Evolutionary conservation across 164 flowering plant genomes (phyloP).

Genomic region (Litsea cubeba): DNA sequence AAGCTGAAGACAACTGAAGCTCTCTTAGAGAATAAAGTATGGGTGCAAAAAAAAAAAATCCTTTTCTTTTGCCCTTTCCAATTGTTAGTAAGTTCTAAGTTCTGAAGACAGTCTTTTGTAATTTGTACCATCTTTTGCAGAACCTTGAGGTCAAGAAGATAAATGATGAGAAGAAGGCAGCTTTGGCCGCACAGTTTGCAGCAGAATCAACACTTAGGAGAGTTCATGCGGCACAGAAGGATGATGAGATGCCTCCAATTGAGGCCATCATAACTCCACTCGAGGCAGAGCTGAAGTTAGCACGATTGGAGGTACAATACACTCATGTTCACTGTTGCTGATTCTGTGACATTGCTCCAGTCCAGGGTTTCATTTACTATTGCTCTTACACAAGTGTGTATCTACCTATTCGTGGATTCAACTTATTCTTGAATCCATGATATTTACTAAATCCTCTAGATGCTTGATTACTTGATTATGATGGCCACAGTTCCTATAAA

Average conservation of each 20-base stretch:
- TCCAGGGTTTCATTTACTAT: background rate
- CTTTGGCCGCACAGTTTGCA: slow-evolving; percentile 75
- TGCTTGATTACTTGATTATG: background rate
- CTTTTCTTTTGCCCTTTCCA: background rate
- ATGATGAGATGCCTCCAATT: slow-evolving; percentile 83
- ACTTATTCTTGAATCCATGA: background rate
- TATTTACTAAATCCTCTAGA: background rate
- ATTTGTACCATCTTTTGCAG: slow-evolving; percentile 25
- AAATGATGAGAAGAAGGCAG: slow-evolving; percentile 69
- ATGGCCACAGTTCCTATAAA: background rate
- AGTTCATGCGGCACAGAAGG: slow-evolving; percentile 79
- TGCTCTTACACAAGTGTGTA: background rate
- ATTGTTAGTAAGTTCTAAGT: background rate
- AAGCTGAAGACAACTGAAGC: slow-evolving; percentile 60
- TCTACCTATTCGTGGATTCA: background rate
- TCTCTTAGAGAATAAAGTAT: slow-evolving; percentile 60
- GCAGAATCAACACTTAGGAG: slow-evolving; percentile 82
- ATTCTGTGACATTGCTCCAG: background rate
- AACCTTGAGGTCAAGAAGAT: slow-evolving; percentile 70
- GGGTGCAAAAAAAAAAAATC: background rate
- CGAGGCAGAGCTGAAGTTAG: slow-evolving; percentile 73
- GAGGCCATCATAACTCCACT: slow-evolving; percentile 74
- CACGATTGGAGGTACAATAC: slow-evolving; percentile 51
- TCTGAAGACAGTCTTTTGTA: background rate
- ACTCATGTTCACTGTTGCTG: background rate